These are phyloP conservation scores for Ploettnerulaceae sp. DNA, from an alignment of 2,329 filamentous ascomycete genomes.

Conservation along the genomic window DNA sequence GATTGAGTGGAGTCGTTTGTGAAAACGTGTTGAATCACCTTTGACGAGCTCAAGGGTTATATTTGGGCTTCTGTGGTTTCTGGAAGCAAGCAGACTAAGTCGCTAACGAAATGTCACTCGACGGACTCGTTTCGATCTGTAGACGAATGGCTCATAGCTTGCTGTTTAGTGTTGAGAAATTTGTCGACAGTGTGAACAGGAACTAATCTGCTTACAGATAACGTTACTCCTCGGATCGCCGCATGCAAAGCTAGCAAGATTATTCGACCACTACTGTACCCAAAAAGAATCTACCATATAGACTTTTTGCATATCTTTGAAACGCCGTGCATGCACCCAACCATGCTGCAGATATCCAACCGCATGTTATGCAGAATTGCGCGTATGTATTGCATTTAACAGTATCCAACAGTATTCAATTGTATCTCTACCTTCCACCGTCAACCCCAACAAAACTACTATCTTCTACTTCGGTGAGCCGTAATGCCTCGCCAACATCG, in stretches of 20 bases:
- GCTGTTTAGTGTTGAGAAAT: too few relatives aligned
- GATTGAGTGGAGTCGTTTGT: too few relatives aligned
- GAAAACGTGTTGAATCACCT: too few relatives aligned
- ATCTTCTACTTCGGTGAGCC: slow-evolving; percentile 67
- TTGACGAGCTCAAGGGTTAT: too few relatives aligned
- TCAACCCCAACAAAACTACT: slow-evolving; percentile 22
- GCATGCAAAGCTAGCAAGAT: neutral
- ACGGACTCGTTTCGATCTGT: too few relatives aligned
- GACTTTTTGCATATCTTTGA: neutral
- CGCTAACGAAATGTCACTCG: too few relatives aligned
- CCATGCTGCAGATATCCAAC: slow-evolving; percentile 7
- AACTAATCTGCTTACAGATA: too few relatives aligned
- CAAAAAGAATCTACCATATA: neutral
- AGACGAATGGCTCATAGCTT: too few relatives aligned
- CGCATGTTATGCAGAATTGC: neutral
- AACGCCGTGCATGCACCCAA: slow-evolving; percentile 14
- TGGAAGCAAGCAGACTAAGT: too few relatives aligned
- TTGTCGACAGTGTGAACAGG: too few relatives aligned
- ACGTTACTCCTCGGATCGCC: too few relatives aligned
- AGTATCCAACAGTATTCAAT: neutral
- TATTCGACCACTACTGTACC: neutral
- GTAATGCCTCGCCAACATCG: slow-evolving; percentile 79
- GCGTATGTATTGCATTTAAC: neutral
- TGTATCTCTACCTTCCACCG: slow-evolving; percentile 15
- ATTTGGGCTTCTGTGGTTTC: too few relatives aligned